Percentiles rank a stretch among this genome's conserved stretches.
phyloP scores from a whole-genome alignment of 148 eudicot genomes.

The Polygonum maritimum region DNA sequence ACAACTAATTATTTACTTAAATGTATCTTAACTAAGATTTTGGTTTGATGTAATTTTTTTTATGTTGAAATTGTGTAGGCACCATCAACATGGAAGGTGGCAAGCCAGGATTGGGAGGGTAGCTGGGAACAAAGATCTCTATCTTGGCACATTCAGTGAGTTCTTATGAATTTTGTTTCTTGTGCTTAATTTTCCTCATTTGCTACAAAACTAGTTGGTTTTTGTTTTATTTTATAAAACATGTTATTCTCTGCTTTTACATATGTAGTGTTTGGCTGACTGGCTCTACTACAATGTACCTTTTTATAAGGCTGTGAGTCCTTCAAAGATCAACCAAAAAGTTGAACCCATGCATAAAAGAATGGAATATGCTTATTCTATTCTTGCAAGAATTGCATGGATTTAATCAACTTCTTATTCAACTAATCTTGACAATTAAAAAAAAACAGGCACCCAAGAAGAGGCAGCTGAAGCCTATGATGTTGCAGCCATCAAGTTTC shows the following conservation, averaged over 20 bases:
- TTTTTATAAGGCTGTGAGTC: background rate
- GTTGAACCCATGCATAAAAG: background rate
- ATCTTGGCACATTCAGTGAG: conserved; percentile 64
- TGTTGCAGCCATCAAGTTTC: conserved; percentile 82
- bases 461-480: conserved; percentile 99
- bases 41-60: conserved; percentile 36
- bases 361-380: background rate
- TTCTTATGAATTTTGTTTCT: conserved; percentile 6
- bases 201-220: background rate
- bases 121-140: conserved; percentile 56
- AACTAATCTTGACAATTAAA: background rate
- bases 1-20: background rate
- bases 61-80: conserved; percentile 20
- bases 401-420: background rate
- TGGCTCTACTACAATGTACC: background rate
- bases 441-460: conserved; percentile 72
- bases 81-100: conserved; percentile 64
- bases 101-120: conserved; percentile 66
- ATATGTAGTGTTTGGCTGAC: background rate
- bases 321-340: background rate
- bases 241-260: background rate
- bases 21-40: background rate
- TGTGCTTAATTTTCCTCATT: background rate
- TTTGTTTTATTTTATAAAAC: background rate
- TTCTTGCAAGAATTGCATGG: background rate